Evolutionary conservation across 139 green algal genomes (phyloP).

Genomic region (Zygnema circumcarinatum): DNA sequence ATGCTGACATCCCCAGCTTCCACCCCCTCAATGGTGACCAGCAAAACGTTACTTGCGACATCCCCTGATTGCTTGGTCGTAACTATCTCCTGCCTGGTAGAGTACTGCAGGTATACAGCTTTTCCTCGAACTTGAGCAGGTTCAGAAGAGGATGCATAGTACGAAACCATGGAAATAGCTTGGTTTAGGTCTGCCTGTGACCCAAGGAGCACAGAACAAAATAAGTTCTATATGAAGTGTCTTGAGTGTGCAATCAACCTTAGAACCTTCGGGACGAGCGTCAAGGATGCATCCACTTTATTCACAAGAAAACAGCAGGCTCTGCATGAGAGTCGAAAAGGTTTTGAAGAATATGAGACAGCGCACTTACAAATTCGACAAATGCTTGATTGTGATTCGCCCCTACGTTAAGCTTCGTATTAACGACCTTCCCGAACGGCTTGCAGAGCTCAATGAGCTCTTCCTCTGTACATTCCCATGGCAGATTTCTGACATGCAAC

Average conservation of each 20-base stretch:
- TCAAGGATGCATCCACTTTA: too few species aligned
- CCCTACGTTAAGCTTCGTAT: conserved; percentile 73
- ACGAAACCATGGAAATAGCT: conserved; percentile 72
- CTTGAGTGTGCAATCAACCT: too few species aligned
- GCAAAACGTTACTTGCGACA: conserved; percentile 64
- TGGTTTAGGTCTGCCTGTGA: conserved; percentile 62
- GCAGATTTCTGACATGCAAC: conserved; percentile 77
- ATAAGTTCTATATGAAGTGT: not conserved
- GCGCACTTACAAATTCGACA: conserved; percentile 71
- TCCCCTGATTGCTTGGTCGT: conserved; percentile 54
- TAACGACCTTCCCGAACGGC: conserved; percentile 69
- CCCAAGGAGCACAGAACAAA: too few species aligned
- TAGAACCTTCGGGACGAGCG: too few species aligned
- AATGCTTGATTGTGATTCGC: conserved; percentile 75
- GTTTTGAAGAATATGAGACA: not conserved
- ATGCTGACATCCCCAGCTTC: conserved; percentile 51
- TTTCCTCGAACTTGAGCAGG: conserved; percentile 74
- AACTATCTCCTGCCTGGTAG: conserved; percentile 73
- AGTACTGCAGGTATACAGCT: conserved; percentile 76
- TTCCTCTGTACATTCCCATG: conserved; percentile 69
- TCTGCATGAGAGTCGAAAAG: too few species aligned
- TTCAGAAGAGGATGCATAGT: conserved; percentile 68
- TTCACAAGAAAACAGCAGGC: too few species aligned
- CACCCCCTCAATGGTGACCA: conserved; percentile 67
- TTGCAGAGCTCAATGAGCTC: conserved; percentile 69